Evolutionary conservation across 1,139 yeast species (phyloP).

Genomic region (Pichia sp.): DNA sequence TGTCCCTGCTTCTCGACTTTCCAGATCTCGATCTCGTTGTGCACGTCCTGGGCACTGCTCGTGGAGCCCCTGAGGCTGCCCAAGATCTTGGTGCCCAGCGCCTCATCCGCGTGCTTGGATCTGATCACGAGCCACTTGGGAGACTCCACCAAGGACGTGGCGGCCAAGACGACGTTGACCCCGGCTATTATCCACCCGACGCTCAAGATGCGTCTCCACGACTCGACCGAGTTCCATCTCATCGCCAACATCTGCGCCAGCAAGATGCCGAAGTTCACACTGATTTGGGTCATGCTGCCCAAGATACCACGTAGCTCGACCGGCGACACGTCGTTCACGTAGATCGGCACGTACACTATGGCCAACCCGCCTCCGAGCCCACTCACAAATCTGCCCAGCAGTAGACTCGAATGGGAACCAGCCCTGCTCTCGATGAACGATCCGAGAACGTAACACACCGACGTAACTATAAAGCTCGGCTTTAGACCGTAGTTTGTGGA

Average conservation of each 20-base stretch:
- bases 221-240: conserved; percentile 54
- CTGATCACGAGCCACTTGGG: conserved; percentile 68
- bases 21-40: conserved; percentile 28
- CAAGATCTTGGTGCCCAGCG: conserved; percentile 28
- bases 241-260: conserved; percentile 73
- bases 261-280: conserved; percentile 79
- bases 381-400: conserved; percentile 68
- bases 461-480: conserved; percentile 50
- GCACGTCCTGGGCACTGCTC: conserved; percentile 4
- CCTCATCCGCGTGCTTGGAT: conserved; percentile 27
- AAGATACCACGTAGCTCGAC: conserved; percentile 61
- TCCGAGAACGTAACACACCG: conserved; percentile 56
- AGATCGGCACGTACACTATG: conserved; percentile 77
- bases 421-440: conserved; percentile 58
- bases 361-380: conserved; percentile 89
- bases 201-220: conserved; percentile 70
- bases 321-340: conserved; percentile 78
- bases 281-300: conserved; percentile 85
- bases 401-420: conserved; percentile 40
- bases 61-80: conserved; percentile 16
- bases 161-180: conserved; percentile 42
- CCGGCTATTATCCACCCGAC: conserved; percentile 55
- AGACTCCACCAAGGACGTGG: conserved; percentile 58
- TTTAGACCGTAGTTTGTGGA: conserved; percentile 69
- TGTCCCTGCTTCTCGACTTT: conserved; percentile 24